Conservation (phyloP, 2,329 filamentous ascomycete species). For the Colletotrichum magnum region DNA sequence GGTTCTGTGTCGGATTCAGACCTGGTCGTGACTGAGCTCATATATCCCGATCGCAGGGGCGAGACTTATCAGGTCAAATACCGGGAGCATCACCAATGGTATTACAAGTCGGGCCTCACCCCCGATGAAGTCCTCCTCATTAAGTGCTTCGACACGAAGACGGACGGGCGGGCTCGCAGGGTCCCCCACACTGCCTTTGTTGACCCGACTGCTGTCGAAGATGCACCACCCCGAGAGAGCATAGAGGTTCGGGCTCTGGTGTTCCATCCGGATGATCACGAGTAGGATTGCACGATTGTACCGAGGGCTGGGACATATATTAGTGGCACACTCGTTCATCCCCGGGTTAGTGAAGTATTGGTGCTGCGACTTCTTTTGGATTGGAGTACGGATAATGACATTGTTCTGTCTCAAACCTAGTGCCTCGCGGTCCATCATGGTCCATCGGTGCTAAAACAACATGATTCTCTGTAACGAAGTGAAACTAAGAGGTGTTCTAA, state of each 20-base stretch:
- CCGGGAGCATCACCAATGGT: constrained; percentile 62
- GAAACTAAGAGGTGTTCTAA: too few species aligned
- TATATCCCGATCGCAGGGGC: constrained; percentile 65
- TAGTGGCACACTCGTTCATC: too few species aligned
- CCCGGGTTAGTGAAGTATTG: too few species aligned
- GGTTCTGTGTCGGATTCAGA: constrained; percentile 64
- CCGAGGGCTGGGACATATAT: not conserved
- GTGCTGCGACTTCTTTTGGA: too few species aligned
- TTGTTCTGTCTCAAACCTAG: too few species aligned
- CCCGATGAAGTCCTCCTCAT: constrained; percentile 70
- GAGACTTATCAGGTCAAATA: constrained; percentile 64
- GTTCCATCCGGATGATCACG: constrained; percentile 59
- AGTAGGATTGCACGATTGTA: not conserved
- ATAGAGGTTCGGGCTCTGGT: constrained; percentile 70
- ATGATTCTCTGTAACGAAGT: too few species aligned
- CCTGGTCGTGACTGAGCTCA: constrained; percentile 62
- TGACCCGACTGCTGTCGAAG: constrained; percentile 56
- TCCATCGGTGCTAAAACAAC: too few species aligned
- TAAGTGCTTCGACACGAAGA: constrained; percentile 74
- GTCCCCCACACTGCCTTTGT: constrained; percentile 71
- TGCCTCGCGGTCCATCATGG: too few species aligned
- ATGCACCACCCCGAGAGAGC: constrained; percentile 68
- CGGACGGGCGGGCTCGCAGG: constrained; percentile 65
- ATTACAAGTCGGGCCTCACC: constrained; percentile 64
- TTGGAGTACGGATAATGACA: too few species aligned